A percentile compares a stretch with the other conserved stretches of the same genome.
Conservation (phyloP, 805 yeast genomes). For the Sungouiella blattae region DNA sequence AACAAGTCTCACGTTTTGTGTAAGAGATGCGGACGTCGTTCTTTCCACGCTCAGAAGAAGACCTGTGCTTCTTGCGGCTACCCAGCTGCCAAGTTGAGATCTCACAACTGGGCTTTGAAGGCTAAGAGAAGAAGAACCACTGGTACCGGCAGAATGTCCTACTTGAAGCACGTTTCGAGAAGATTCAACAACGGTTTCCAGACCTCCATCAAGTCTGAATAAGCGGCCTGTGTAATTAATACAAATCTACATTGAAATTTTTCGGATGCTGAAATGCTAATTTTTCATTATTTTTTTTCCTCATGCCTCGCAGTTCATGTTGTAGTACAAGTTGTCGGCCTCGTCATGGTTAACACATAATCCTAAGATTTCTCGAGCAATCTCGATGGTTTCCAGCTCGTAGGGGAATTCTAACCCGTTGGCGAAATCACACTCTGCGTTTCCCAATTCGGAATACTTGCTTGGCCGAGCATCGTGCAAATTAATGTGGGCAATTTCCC, state of each 20-base stretch:
- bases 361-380: constrained; percentile 69
- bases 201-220: constrained; percentile 69
- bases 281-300: neutral
- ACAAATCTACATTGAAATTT: constrained; percentile 10
- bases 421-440: constrained; percentile 39
- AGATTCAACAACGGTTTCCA: constrained; percentile 99
- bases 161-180: constrained; percentile 96
- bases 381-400: constrained; percentile 58
- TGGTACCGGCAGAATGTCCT: constrained; percentile 99
- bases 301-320: constrained; percentile 48
- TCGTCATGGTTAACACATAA: constrained; percentile 70
- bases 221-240: constrained; percentile 18
- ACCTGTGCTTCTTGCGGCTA: constrained; percentile 98
- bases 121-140: constrained; percentile 99
- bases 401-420: constrained; percentile 64
- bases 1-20: constrained; percentile 99
- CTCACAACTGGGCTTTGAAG: constrained; percentile 98
- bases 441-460: constrained; percentile 23
- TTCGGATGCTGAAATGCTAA: too few species aligned
- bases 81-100: constrained; percentile 99
- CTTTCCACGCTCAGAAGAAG: constrained; percentile 99
- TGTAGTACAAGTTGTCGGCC: constrained; percentile 67
- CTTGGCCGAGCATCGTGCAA: constrained; percentile 5
- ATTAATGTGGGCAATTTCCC: constrained; percentile 33
- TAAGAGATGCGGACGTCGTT: constrained; percentile 98